These are phyloP conservation scores for Noccaea caerulescens DNA, from an alignment of 345 rosid genomes.

Conservation along the genomic window DNA sequence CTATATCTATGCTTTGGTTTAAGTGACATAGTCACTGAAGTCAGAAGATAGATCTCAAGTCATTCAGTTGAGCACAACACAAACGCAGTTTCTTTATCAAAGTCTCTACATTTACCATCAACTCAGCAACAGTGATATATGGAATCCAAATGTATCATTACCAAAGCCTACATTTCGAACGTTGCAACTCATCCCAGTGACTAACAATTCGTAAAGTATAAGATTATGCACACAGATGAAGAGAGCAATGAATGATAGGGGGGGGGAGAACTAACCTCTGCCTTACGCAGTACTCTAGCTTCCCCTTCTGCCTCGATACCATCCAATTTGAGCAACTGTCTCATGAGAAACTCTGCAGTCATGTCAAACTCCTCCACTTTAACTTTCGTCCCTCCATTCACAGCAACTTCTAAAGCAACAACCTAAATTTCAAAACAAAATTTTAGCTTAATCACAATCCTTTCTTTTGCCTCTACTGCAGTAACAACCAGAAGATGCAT, in stretches of 20 bases:
- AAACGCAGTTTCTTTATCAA: background rate
- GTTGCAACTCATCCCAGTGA: background rate
- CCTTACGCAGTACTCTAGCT: constrained; percentile 74
- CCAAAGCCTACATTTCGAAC: background rate
- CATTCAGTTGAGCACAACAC: background rate
- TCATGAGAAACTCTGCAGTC: constrained; percentile 85
- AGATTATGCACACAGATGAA: background rate
- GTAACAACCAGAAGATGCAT: background rate
- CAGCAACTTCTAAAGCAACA: constrained; percentile 67
- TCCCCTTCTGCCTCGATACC: constrained; percentile 83
- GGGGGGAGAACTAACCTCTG: constrained; percentile 63
- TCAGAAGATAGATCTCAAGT: background rate
- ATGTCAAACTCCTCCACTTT: constrained; percentile 62
- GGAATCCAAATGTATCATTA: background rate
- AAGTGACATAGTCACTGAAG: background rate
- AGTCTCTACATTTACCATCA: background rate
- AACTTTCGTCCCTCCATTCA: constrained; percentile 66
- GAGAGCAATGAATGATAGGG: background rate
- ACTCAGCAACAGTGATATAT: background rate
- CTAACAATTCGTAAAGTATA: constrained; percentile 5
- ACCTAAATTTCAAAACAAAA: constrained; percentile 51
- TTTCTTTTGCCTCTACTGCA: background rate
- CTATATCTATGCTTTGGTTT: constrained; percentile 2
- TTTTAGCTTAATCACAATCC: constrained; percentile 4
- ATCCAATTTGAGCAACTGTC: constrained; percentile 81